Evolutionary conservation across 1,284 basidiomycete species (phyloP), one percentile per base, ranked within the genome.

Genomic region (Malassezia furfur): DNA sequence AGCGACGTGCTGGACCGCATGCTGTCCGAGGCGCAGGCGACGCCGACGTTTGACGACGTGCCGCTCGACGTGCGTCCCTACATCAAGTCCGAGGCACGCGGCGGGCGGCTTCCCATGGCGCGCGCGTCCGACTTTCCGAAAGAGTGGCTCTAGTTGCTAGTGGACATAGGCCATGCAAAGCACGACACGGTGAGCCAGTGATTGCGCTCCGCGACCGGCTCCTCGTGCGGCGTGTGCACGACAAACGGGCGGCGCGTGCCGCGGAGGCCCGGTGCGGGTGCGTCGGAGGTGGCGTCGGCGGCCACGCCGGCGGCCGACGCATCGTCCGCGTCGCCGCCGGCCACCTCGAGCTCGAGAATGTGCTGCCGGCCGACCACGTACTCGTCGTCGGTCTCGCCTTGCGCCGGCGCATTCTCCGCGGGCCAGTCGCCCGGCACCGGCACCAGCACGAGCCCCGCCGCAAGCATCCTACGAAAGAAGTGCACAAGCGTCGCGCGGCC

Each of bases 1-100:
- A 73, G 70, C 37, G 77, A 78, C 53, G 70, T 66, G 15, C 54
- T 78, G 22, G 74, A 76, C 59, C 63, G 59, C 39, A 56, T 78
- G 48, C 61, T 78, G 19, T 48, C 49, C 6, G 76, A 74, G 50
- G 74, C 76, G 8, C 47, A 52, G 35, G 30, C 43, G 8, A 28
- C 39, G 31, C 40, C 22, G 21, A 14, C 32, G 28, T 49, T 41
- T 22, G 8, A 35, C 25, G 71, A 71, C 25, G 63, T 77, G 40
- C 72, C 75, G 10, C 52, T 77, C 43, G 75, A 76, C 50, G 58
- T 62, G 15, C 64, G 76, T 17, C 63, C 63, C 1, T 57, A 56
- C 22, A 52, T 48, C 30, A 32, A 40, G 35, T 49, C 50, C 8
- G 43, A 44, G 19, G 40, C 50, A 8, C 55, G 55, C 34, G 50